phyloP scores from a whole-genome alignment of 2,329 filamentous ascomycete species.

The Pseudohalonectria lignicola region DNA sequence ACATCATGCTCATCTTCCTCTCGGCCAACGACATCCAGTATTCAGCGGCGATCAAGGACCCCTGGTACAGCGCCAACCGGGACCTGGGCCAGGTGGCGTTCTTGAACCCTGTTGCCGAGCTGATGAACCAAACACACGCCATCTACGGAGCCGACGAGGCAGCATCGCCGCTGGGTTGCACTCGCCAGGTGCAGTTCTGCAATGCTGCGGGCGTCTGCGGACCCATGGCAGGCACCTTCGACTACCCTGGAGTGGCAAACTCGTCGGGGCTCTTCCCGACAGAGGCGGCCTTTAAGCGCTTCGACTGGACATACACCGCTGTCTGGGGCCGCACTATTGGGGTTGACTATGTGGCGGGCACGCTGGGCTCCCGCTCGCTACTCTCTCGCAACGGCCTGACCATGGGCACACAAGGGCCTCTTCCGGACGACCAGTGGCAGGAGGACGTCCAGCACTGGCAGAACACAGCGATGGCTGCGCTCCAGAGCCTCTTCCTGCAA shows the following conservation, averaged over 20 bases:
- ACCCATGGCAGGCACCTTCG: background rate
- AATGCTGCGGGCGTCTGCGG: conserved; percentile 3
- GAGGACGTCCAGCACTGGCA: conserved; percentile 7
- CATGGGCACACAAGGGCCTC: background rate
- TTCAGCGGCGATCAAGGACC: background rate
- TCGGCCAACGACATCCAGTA: conserved; percentile 1
- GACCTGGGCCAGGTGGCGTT: background rate
- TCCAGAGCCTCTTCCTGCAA: conserved; percentile 4
- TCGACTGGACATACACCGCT: background rate
- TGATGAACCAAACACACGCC: background rate
- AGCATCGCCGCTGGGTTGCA: conserved; percentile 6
- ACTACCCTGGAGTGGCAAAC: background rate
- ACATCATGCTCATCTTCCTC: conserved; percentile 2
- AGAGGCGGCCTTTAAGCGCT: background rate
- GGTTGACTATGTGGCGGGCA: background rate
- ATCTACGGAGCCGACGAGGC: conserved; percentile 3
- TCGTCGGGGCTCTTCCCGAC: background rate
- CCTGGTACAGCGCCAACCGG: conserved; percentile 4
- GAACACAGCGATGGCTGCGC: background rate
- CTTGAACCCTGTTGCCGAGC: background rate
- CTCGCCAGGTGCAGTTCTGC: conserved; percentile 4
- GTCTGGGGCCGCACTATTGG: background rate
- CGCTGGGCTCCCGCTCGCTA: background rate
- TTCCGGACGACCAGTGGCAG: conserved; percentile 9
- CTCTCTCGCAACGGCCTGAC: background rate